These are phyloP conservation scores for Castanospermum australe DNA, from an alignment of 306 rosid species.

Conservation along the genomic window DNA sequence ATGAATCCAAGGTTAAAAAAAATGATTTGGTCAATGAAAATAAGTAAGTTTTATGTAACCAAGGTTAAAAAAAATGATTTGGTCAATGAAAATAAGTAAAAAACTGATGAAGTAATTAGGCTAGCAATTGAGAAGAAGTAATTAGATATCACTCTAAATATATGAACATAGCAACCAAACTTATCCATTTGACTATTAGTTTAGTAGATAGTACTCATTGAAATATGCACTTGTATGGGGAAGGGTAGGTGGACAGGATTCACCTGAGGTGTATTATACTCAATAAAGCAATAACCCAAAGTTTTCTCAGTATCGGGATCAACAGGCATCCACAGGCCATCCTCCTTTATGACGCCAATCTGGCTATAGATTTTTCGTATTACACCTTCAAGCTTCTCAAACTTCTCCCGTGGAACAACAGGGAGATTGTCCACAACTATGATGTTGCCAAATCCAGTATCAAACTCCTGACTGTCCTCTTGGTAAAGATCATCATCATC, in stretches of 20 bases:
- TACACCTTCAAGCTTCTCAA: slow-evolving; percentile 63
- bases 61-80: neutral
- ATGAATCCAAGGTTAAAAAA: neutral
- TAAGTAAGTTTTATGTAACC: neutral
- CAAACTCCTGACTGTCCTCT: slow-evolving; percentile 50
- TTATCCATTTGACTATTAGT: neutral
- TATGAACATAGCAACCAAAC: neutral
- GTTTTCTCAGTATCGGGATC: slow-evolving; percentile 57
- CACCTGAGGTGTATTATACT: slow-evolving; percentile 75
- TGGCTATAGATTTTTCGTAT: slow-evolving; percentile 64
- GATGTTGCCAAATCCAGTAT: slow-evolving; percentile 55
- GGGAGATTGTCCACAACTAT: slow-evolving; percentile 69
- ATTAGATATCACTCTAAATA: neutral
- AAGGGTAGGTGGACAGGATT: neutral
- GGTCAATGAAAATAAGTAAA: neutral
- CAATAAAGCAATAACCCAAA: slow-evolving; percentile 71
- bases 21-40: neutral
- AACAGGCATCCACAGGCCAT: slow-evolving; percentile 69
- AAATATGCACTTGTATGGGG: neutral
- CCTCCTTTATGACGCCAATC: slow-evolving; percentile 59
- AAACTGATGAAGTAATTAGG: neutral
- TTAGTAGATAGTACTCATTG: neutral
- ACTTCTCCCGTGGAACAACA: slow-evolving; percentile 59
- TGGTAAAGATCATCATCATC: slow-evolving; percentile 55
- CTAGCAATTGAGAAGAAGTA: neutral